A percentile compares a stretch with the other conserved stretches of the same genome.
Evolutionary conservation across 805 yeast genomes (phyloP).

Genomic region (Myxozyma neotropica): DNA sequence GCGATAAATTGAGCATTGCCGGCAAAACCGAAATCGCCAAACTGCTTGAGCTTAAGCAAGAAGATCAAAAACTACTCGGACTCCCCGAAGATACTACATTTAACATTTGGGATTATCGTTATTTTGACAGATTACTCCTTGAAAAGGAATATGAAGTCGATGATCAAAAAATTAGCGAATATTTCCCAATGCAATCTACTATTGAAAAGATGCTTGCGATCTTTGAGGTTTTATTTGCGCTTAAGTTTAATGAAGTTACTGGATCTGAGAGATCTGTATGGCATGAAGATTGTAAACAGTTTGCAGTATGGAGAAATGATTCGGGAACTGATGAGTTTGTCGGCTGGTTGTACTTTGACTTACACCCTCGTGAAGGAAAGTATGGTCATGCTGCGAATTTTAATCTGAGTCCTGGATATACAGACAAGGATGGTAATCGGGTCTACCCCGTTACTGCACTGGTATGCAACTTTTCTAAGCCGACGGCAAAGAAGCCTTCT

Average conservation of each 20-base stretch:
- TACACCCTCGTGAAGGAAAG: conserved; percentile 85
- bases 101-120: conserved; percentile 76
- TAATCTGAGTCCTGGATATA: conserved; percentile 63
- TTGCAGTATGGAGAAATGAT: conserved; percentile 70
- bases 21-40: conserved; percentile 58
- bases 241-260: conserved; percentile 61
- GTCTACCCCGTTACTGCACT: conserved; percentile 72
- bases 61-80: conserved; percentile 53
- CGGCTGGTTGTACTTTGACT: conserved; percentile 79
- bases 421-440: conserved; percentile 51
- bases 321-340: conserved; percentile 52
- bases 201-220: conserved; percentile 68
- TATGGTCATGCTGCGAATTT: conserved; percentile 90
- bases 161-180: conserved; percentile 70
- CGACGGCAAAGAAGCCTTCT: conserved; percentile 68
- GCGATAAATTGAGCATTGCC: conserved; percentile 57
- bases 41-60: conserved; percentile 57
- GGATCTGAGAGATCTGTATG: conserved; percentile 56
- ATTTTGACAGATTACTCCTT: conserved; percentile 64
- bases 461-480: conserved; percentile 83
- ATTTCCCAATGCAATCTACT: conserved; percentile 73
- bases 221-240: conserved; percentile 68
- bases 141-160: conserved; percentile 74
- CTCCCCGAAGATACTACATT: conserved; percentile 47
- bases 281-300: conserved; percentile 79